Evolutionary conservation across 73 alveolate species (phyloP), one percentile per base, ranked within the genome.

Genomic region (Breviolum minutum): DNA sequence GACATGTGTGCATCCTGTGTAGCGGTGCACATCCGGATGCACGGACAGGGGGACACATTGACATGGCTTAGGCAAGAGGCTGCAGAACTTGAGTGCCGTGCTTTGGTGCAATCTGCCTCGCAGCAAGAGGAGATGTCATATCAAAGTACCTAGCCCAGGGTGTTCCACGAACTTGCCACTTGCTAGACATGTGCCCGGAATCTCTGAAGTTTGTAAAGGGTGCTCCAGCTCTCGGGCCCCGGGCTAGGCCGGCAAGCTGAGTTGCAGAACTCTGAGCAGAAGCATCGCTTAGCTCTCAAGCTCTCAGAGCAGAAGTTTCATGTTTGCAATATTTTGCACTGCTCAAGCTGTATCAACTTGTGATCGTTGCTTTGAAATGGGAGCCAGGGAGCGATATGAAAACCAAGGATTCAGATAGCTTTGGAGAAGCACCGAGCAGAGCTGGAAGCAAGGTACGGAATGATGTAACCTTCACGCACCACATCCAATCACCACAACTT

Each of bases 1-100:
- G 54, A 40, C 54, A 40, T 40, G 3, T 40, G 54, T 40, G 54
- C 54, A 40, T 40, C 54, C 54, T 40, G 54, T 40, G 54, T 40
- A 40, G 0, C 54, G 54, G 54, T 40, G 54, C 54, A 40, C 54
- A 40, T 3, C 54, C 3, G 54, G 54, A 40, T 40, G 54, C 54
- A 40, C 54, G 54, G 54, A 40, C 54, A 40, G 54, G 54, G 0
- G 54, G 54, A 40, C 54, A 40, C 54, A 40, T 40, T 40, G 54
- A 40, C 54, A 40, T 40, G 54, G 54, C 61, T 29, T 20, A 90
- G 97, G 97, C 97, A 90, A 71, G 97, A 63, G 87, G 87, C 97
- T 27, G 83, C 97, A 30, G 88, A 90, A 77, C 54, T 90, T 30
- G 97, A 90, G 64, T 90, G 97, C 97, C 97, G 97, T 13, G 87